phyloP scores from a whole-genome alignment of 2,329 filamentous ascomycete genomes.

The Sclerotinia borealis region DNA sequence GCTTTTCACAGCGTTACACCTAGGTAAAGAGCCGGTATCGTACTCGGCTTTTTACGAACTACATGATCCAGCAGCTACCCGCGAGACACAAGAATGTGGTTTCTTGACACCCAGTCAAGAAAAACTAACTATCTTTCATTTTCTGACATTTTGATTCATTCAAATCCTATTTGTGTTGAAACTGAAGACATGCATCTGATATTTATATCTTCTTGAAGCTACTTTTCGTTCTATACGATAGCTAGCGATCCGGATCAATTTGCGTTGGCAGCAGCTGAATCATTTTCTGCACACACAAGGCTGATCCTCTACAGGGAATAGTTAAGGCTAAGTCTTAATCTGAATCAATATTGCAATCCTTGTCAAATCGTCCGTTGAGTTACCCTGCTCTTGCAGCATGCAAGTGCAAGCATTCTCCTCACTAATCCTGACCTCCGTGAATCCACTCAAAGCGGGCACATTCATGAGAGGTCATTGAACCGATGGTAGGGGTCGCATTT shows the following conservation, averaged over 20 bases:
- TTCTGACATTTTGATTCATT: background rate
- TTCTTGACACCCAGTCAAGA: background rate
- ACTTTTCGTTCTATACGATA: background rate
- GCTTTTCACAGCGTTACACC: background rate
- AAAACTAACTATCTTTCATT: background rate
- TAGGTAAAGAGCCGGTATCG: background rate
- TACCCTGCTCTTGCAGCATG: constrained; percentile 12
- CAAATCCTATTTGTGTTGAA: background rate
- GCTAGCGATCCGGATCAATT: background rate
- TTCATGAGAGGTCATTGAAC: constrained; percentile 6
- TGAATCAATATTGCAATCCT: constrained; percentile 4
- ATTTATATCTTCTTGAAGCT: background rate
- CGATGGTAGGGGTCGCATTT: background rate
- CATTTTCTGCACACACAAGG: constrained; percentile 6
- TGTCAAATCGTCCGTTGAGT: background rate
- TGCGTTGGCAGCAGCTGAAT: constrained; percentile 11
- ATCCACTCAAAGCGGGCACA: constrained; percentile 5
- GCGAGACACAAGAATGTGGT: background rate
- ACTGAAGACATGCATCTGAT: background rate
- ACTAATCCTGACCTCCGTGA: constrained; percentile 3
- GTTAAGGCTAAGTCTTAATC: constrained; percentile 8
- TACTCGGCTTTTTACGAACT: background rate
- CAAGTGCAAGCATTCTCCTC: constrained; percentile 14
- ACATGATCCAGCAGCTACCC: background rate
- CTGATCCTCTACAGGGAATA: constrained; percentile 3